These are phyloP conservation scores for Selaginella moellendorffii DNA, from an alignment of 75 land plant species.

Conservation along the genomic window DNA sequence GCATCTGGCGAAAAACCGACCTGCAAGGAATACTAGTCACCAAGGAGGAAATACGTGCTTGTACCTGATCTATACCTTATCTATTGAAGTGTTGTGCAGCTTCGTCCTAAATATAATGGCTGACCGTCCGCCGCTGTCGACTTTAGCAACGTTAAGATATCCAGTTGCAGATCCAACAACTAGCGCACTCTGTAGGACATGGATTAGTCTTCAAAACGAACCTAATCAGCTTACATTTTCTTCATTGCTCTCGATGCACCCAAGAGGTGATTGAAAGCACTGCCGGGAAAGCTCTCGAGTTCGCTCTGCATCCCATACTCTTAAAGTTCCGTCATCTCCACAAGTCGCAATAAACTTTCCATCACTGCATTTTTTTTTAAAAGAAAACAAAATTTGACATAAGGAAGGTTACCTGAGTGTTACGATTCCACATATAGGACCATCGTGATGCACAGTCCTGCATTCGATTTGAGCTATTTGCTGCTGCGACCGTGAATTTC, in stretches of 20 bases:
- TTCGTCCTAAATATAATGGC: constrained; percentile 16
- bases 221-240: constrained; percentile 12
- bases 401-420: neutral
- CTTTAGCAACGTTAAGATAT: constrained; percentile 13
- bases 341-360: neutral
- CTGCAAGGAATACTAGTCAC: constrained; percentile 16
- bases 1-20: constrained; percentile 6
- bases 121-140: constrained; percentile 17
- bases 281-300: constrained; percentile 26
- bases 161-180: constrained; percentile 18
- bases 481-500: neutral
- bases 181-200: constrained; percentile 11
- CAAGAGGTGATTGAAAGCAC: constrained; percentile 16
- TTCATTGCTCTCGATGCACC: constrained; percentile 20
- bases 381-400: neutral
- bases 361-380: neutral
- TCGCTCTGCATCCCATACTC: constrained; percentile 14
- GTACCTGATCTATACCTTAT: constrained; percentile 10
- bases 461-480: neutral
- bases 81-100: constrained; percentile 14
- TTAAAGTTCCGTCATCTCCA: neutral
- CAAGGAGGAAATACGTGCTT: neutral
- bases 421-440: neutral
- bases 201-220: neutral
- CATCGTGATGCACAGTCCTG: neutral